These are phyloP conservation scores for Claviceps humidiphila DNA, from an alignment of 2,329 filamentous ascomycete genomes.

Conservation along the genomic window DNA sequence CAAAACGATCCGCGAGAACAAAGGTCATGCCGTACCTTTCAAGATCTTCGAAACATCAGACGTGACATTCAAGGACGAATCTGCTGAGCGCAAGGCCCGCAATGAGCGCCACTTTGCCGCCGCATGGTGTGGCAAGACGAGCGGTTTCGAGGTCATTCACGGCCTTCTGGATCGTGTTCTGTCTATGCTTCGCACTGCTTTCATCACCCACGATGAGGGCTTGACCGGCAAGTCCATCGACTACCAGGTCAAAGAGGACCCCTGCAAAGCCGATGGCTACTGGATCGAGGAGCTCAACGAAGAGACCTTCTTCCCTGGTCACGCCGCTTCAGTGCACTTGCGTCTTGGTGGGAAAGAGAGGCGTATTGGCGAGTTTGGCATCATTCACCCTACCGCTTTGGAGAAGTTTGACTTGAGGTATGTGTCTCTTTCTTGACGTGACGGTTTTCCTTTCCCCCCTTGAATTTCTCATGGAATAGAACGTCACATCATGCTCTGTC, in stretches of 20 bases:
- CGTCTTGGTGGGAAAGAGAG: conserved; percentile 59
- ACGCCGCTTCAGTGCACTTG: conserved; percentile 74
- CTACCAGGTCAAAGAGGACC: conserved; percentile 39
- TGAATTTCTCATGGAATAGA: not conserved
- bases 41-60: conserved; percentile 88
- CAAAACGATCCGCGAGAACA: conserved; percentile 91
- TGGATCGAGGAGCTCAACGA: conserved; percentile 92
- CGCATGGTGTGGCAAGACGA: conserved; percentile 86
- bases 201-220: conserved; percentile 64
- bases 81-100: conserved; percentile 68
- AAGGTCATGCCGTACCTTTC: conserved; percentile 74
- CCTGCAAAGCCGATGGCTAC: conserved; percentile 58
- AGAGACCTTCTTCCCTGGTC: conserved; percentile 80
- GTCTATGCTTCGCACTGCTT: conserved; percentile 77
- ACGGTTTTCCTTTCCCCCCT: not conserved
- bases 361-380: conserved; percentile 80
- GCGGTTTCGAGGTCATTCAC: conserved; percentile 91
- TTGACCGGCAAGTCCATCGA: conserved; percentile 36
- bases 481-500: no score
- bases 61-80: conserved; percentile 78
- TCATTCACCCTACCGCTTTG: conserved; percentile 82
- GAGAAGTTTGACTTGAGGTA: conserved; percentile 85
- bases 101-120: conserved; percentile 96
- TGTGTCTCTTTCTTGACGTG: conserved; percentile 12
- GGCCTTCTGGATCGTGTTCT: conserved; percentile 85